Evolutionary conservation across 176 grass and related monocot species (phyloP).

Genomic region (Oryza meridionalis): DNA sequence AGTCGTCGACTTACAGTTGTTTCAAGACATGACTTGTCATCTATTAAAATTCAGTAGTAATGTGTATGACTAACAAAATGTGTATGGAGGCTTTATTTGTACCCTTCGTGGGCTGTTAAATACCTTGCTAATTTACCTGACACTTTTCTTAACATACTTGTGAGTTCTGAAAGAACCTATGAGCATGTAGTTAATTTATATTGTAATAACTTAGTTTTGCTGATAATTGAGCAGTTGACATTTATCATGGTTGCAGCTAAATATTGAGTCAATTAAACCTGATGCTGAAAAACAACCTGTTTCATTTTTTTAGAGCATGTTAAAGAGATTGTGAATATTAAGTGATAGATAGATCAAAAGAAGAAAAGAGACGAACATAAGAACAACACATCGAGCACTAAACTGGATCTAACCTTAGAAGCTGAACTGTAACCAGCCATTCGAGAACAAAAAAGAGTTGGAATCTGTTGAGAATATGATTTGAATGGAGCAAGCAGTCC

Average conservation of each 20-base stretch:
- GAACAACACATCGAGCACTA: background rate
- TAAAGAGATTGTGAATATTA: conserved; percentile 21
- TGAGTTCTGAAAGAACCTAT: background rate
- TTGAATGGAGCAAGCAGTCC: conserved; percentile 3
- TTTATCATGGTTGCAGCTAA: conserved; percentile 1
- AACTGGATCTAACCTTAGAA: conserved; percentile 10
- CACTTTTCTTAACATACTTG: conserved; percentile 16
- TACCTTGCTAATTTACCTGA: background rate
- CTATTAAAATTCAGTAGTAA: conserved; percentile 17
- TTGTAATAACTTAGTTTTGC: conserved; percentile 18
- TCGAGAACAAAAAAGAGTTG: conserved; percentile 10
- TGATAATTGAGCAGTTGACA: conserved; percentile 20
- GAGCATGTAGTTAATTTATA: conserved; percentile 15
- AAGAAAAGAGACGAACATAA: conserved; percentile 24
- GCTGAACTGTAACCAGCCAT: background rate
- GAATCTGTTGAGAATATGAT: background rate
- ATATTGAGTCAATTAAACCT: background rate
- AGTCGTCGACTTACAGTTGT: background rate
- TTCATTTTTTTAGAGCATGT: background rate
- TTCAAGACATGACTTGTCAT: conserved; percentile 20
- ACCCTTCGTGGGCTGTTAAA: conserved; percentile 6
- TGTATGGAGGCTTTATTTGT: background rate
- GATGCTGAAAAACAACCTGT: background rate
- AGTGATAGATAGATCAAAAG: background rate
- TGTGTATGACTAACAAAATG: background rate